phyloP scores from a whole-genome alignment of 306 rosid species.

The Dryas drummondii region DNA sequence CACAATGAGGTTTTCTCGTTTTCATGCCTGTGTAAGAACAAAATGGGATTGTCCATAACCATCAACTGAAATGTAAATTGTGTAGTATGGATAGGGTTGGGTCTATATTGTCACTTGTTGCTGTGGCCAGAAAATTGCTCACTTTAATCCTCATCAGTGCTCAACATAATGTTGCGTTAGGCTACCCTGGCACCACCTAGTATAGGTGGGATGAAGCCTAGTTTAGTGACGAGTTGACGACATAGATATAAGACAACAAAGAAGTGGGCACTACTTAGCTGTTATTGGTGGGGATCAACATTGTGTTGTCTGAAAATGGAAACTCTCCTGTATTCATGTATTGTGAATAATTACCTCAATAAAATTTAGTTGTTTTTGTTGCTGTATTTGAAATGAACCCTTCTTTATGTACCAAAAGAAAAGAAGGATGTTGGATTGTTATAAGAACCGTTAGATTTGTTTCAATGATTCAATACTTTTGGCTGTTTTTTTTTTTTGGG shows the following conservation, averaged over 20 bases:
- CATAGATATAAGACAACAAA: constrained; percentile 13
- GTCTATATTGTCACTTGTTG: constrained; percentile 28
- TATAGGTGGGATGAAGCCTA: constrained; percentile 20
- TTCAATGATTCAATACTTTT: background rate
- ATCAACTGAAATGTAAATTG: constrained; percentile 19
- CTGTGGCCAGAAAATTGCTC: constrained; percentile 35
- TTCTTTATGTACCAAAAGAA: no score
- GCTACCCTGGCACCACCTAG: constrained; percentile 18
- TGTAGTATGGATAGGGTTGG: constrained; percentile 38
- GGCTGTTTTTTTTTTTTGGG: constrained; percentile 1
- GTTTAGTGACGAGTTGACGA: background rate
- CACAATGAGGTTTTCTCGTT: constrained; percentile 15
- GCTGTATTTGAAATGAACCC: background rate
- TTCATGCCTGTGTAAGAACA: constrained; percentile 30
- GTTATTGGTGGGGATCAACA: constrained; percentile 16
- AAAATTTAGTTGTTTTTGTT: background rate
- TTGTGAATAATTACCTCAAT: background rate
- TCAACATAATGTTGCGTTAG: background rate
- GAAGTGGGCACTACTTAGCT: constrained; percentile 9
- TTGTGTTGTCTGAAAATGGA: background rate
- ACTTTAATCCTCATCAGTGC: constrained; percentile 11
- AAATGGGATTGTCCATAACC: constrained; percentile 41
- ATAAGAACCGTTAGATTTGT: background rate
- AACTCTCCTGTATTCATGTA: background rate
- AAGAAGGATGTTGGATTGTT: background rate